Evolutionary conservation across 2,329 filamentous ascomycete species (phyloP), one percentile per base, ranked within the genome.

Genomic region (Fusarium caatingaense): DNA sequence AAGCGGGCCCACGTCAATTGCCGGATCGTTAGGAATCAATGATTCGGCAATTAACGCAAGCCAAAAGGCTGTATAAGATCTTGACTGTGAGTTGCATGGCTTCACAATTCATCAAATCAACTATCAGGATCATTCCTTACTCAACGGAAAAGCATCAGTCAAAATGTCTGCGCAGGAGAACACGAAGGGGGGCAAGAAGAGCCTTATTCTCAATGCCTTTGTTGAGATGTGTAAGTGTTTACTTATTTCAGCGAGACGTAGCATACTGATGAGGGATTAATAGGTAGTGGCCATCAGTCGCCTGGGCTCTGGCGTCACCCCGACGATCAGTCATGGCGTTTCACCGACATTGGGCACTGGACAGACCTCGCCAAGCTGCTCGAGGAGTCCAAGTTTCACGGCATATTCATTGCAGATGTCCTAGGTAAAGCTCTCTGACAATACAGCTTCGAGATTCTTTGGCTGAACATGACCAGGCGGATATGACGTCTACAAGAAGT

Each of bases 401-500:
- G 87, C 13, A 88, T 91, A 30, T 91, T 91, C 76, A 89, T 91
- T 56, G 89, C 89, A 0, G 89, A 91, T 74, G 88, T 91, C 0
- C 83, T 92, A 4, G n/a, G 1, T 9, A 23, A 11, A 9, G 0
- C 20, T 3, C 3, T 28, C 51, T 72, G 18, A 54, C 20, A 8
- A 21, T 10, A 1, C 47, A 50, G 2, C 2, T 40, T 3, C 25
- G 78, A 89, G 88, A 16, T 89, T 89, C 8, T 34, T 5, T 15
- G 8, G 15, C 30, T 34, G 4, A 50, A 37, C 16, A n/a, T 50
- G 11, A 50, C 8, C 12, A 50, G 47, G 47, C 8, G 47, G 47
- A 50, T 92, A 92, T 74, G 90, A 93, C 78, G 89, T 92, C 7
- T 92, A 92, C 77, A 87, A 87, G 37, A 89, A 87, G 59, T 81